Percentiles rank a stretch among this genome's conserved stretches.
Evolutionary conservation across 2,329 filamentous ascomycete species (phyloP).

Genomic region (Xylariaceae sp.): DNA sequence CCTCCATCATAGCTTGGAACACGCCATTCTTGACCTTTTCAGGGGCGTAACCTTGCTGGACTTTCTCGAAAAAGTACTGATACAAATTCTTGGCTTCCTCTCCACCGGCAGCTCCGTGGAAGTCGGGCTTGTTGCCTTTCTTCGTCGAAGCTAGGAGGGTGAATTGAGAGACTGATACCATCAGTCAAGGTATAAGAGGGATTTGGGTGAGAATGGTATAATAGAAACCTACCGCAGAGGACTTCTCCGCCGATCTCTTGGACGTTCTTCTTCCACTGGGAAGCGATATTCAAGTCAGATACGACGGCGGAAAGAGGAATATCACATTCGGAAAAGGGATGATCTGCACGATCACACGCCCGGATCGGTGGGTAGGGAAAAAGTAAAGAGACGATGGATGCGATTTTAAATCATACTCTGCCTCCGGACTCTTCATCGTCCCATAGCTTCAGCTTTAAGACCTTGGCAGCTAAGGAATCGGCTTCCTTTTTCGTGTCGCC

Average conservation of each 20-base stretch:
- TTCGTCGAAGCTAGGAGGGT: conserved; percentile 89
- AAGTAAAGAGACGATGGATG: conserved; percentile 7
- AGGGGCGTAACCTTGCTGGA: conserved; percentile 63
- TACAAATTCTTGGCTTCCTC: conserved; percentile 78
- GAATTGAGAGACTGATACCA: conserved; percentile 78
- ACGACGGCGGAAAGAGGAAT: neutral
- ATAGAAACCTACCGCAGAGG: conserved; percentile 67
- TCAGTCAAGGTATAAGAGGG: conserved; percentile 5
- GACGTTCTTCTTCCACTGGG: conserved; percentile 84
- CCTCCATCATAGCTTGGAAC: conserved; percentile 99
- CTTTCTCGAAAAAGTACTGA: conserved; percentile 72
- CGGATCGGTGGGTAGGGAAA: neutral
- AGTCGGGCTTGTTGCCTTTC: conserved; percentile 92
- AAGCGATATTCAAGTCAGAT: conserved; percentile 18
- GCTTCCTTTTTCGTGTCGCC: conserved; percentile 87
- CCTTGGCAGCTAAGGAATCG: conserved; percentile 74
- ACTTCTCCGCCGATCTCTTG: conserved; percentile 85
- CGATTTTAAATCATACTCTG: conserved; percentile 45
- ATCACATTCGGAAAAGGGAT: neutral
- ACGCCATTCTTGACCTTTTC: conserved; percentile 89
- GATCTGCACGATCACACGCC: neutral
- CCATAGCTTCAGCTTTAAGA: conserved; percentile 89
- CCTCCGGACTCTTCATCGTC: conserved; percentile 65
- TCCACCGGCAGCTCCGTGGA: conserved; percentile 78
- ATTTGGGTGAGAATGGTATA: neutral